These are phyloP conservation scores for Ascosphaera apis DNA, from an alignment of 2,329 filamentous ascomycete species.

Conservation along the genomic window DNA sequence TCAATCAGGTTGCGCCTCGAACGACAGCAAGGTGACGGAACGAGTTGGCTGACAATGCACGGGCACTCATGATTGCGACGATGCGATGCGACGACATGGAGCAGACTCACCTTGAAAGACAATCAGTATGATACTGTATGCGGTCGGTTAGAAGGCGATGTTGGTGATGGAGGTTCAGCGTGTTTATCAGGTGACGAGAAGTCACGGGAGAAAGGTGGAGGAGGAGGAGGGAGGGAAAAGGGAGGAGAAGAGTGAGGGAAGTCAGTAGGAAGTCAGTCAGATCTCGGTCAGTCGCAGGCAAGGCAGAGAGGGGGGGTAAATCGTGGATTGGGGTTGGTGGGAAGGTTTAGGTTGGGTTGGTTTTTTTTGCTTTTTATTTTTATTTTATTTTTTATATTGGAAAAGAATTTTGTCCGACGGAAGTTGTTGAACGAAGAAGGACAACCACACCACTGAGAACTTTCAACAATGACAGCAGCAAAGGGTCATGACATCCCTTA, in stretches of 20 bases:
- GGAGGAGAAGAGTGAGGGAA: slow-evolving; percentile 2
- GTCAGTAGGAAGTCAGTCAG: background rate
- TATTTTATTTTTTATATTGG: too few relatives aligned
- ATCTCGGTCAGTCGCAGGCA: too few relatives aligned
- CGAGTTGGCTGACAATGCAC: background rate
- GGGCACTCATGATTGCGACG: background rate
- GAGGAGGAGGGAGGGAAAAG: slow-evolving; percentile 1
- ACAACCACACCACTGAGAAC: too few relatives aligned
- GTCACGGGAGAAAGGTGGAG: slow-evolving; percentile 2
- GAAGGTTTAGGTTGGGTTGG: too few relatives aligned
- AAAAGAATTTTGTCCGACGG: too few relatives aligned
- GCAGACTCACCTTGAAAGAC: background rate
- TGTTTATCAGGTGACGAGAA: slow-evolving; percentile 7
- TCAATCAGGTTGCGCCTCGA: too few relatives aligned
- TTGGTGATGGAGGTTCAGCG: slow-evolving; percentile 2
- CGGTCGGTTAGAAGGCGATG: slow-evolving; percentile 3
- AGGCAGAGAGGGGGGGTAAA: too few relatives aligned
- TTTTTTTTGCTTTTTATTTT: too few relatives aligned
- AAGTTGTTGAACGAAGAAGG: too few relatives aligned
- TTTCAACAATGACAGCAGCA: too few relatives aligned
- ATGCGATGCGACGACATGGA: background rate
- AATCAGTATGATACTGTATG: background rate
- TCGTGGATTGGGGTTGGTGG: too few relatives aligned
- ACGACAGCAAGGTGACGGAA: background rate
- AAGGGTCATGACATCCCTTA: too few relatives aligned